Conservation (phyloP, 2,329 filamentous ascomycete genomes). For the Aureobasidium lini region DNA sequence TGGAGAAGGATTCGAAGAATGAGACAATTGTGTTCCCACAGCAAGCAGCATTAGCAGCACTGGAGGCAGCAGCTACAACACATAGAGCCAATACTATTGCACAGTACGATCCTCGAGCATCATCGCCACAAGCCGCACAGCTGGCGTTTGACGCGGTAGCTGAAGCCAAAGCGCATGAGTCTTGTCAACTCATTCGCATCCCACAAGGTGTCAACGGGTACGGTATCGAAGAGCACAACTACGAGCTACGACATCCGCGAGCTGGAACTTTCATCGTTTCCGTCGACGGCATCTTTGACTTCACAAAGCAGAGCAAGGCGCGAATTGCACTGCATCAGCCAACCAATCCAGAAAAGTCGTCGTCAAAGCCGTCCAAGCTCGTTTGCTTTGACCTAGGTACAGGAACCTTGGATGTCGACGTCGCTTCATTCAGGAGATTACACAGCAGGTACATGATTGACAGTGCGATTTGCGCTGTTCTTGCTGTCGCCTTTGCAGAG, state of each 20-base stretch:
- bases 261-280: conserved; percentile 37
- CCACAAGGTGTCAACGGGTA: conserved; percentile 24
- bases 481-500: conserved; percentile 41
- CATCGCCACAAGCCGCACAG: conserved; percentile 55
- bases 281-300: conserved; percentile 28
- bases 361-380: conserved; percentile 33
- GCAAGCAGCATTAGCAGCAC: conserved; percentile 38
- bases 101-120: conserved; percentile 58
- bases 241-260: conserved; percentile 39
- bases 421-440: conserved; percentile 35
- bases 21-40: conserved; percentile 36
- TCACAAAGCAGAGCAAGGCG: conserved; percentile 10
- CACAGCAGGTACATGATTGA: conserved; percentile 41
- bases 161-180: conserved; percentile 59
- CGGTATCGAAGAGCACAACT: conserved; percentile 28
- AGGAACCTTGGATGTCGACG: conserved; percentile 36
- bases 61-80: conserved; percentile 39
- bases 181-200: conserved; percentile 62
- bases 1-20: conserved; percentile 20
- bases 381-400: conserved; percentile 39
- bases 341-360: conserved; percentile 33
- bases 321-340: conserved; percentile 31
- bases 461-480: conserved; percentile 34
- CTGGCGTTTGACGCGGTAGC: conserved; percentile 53
- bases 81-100: conserved; percentile 46